Conservation (phyloP, 208 protist genomes). For the Plasmodiophora brassicae region DNA sequence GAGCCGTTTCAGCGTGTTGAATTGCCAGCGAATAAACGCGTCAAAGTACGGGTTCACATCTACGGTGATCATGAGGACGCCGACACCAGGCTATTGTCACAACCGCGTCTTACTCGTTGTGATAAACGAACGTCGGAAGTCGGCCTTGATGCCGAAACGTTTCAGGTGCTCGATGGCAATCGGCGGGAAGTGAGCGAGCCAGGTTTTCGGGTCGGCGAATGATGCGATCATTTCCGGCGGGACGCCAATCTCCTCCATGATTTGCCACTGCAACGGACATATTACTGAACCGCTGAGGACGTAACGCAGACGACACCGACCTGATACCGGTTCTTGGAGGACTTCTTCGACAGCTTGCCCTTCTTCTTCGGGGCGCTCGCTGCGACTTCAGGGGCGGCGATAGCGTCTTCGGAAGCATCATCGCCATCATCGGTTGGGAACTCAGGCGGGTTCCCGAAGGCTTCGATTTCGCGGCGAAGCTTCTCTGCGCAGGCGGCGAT, state of each 20-base stretch:
- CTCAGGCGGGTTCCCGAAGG: constrained; percentile 74
- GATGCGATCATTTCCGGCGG: constrained; percentile 87
- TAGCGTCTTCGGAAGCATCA: constrained; percentile 34
- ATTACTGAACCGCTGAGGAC: too few relatives aligned
- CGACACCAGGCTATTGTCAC: too few relatives aligned
- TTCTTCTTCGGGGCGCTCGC: not conserved
- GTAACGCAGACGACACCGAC: not conserved
- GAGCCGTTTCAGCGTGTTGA: constrained; percentile 61
- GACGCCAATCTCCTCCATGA: constrained; percentile 60
- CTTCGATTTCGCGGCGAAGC: constrained; percentile 75
- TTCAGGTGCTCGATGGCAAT: constrained; percentile 87
- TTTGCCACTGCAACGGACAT: constrained; percentile 43
- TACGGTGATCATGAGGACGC: too few relatives aligned
- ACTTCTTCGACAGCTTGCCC: not conserved
- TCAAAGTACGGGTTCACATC: constrained; percentile 98
- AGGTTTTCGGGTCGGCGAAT: constrained; percentile 94
- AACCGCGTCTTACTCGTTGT: too few relatives aligned
- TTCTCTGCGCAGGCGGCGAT: constrained; percentile 97
- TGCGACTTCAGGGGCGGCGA: too few relatives aligned
- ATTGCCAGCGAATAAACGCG: constrained; percentile 95
- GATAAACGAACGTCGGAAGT: constrained; percentile 98
- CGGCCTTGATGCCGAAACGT: constrained; percentile 81
- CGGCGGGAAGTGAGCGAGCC: constrained; percentile 97
- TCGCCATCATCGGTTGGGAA: constrained; percentile 61
- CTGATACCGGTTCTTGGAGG: not conserved